A percentile compares a stretch with the other conserved stretches of the same genome.
phyloP scores from a whole-genome alignment of 345 rosid species.

The Citrus hindsii region DNA sequence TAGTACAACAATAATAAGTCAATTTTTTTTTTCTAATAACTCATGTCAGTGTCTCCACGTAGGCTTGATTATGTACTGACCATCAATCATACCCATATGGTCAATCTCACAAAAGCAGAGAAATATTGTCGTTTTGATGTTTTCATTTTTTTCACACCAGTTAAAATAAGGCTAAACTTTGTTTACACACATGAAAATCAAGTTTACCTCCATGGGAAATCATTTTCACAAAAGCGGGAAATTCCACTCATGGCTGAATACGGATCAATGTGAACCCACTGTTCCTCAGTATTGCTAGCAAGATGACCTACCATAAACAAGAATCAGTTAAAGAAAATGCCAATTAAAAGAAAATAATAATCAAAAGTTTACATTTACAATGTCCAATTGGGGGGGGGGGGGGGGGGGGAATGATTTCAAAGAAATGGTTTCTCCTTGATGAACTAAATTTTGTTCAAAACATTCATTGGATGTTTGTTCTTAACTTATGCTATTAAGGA shows the following conservation, averaged over 20 bases:
- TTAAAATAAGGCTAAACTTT: not conserved
- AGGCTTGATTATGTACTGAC: not conserved
- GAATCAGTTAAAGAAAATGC: not conserved
- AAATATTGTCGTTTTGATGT: not conserved
- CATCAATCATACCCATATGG: not conserved
- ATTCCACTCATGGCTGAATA: constrained; percentile 97
- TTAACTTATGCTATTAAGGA: not conserved
- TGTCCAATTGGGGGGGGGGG: not conserved
- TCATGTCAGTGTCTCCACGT: not conserved
- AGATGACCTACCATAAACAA: constrained; percentile 34
- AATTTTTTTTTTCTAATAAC: not conserved
- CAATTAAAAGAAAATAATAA: not conserved
- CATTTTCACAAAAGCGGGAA: constrained; percentile 85
- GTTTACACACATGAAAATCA: not conserved
- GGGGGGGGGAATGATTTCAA: not conserved
- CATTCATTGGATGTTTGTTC: not conserved
- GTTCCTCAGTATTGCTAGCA: constrained; percentile 34
- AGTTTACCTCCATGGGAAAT: constrained; percentile 77
- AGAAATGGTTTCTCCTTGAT: not conserved
- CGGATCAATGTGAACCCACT: constrained; percentile 83
- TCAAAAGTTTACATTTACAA: not conserved
- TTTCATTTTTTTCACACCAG: not conserved
- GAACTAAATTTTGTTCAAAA: not conserved
- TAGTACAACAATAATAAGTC: not conserved
- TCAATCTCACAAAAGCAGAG: not conserved